Evolutionary conservation across 345 rosid genomes (phyloP), one percentile per base, ranked within the genome.

Genomic region (Bruguiera parviflora): DNA sequence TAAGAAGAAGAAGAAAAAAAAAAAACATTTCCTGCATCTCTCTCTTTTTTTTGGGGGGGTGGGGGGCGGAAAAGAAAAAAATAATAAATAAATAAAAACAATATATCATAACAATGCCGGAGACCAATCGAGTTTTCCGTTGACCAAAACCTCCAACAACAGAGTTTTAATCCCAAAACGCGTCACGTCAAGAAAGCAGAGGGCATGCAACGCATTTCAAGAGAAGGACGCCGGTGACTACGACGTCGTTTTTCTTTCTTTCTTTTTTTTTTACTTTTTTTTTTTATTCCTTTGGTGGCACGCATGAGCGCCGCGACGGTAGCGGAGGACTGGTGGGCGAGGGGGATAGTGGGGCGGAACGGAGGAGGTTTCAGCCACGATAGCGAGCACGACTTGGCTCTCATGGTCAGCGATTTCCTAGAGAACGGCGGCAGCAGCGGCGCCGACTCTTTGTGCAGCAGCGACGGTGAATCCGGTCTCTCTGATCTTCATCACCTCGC

Each of bases 341-440:
- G 81, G 15, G 79, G 61, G 5, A 68, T 78, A 64, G 64, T 69
- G 3, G 79, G 73, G 66, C 77, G 75, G 51, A 76, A 61, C 22
- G 84, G 78, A 0, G 87, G 86, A 61, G 89, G 84, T n/a, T 92
- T 84, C 6, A 90, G 96, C 82, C 85, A 87, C 65, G 98, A 94
- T 70, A 87, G 97, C 80, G 98, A 94, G 77, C 89, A 77, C 61
- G 98, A 94, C 78, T 77, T 94, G 76, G 98, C 95, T 9, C 79
- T 88, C 9, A 84, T 94, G 94, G 98, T 94, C 51, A 84, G 89
- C 61, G 92, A 94, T 79, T 91, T 94, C 70, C 56, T 88, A 64
- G 98, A 94, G 74, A 86, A 82, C 72, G 85, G 89, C 1, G 89
- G 85, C 18, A 84, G 88, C 75, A 80, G 75, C 69, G 88, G 89